Conservation (phyloP, 1,139 yeast species). For the Geotrichum histeridarum region DNA sequence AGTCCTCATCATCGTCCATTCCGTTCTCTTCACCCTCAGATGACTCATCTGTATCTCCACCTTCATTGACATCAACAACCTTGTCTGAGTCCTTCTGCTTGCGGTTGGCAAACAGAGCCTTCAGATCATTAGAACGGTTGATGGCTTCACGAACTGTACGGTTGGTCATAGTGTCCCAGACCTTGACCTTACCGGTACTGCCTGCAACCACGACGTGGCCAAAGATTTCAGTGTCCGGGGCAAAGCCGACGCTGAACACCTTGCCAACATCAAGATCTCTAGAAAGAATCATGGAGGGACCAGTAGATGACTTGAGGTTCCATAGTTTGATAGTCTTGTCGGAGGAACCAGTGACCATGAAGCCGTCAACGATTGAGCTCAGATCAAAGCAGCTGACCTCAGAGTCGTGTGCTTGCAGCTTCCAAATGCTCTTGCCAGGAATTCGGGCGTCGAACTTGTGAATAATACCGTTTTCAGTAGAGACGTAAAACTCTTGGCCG, state of each 20-base stretch:
- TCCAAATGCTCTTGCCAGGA: constrained; percentile 74
- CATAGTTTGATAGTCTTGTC: constrained; percentile 84
- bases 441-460: constrained; percentile 82
- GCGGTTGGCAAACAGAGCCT: constrained; percentile 51
- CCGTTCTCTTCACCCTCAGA: constrained; percentile 49
- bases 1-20: constrained; percentile 30
- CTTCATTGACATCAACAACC: constrained; percentile 57
- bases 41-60: constrained; percentile 54
- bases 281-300: constrained; percentile 85
- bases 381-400: constrained; percentile 81
- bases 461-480: constrained; percentile 87
- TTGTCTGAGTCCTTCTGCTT: constrained; percentile 45
- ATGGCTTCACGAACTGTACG: constrained; percentile 69
- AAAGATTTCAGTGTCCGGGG: constrained; percentile 81
- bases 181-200: constrained; percentile 71
- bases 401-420: constrained; percentile 93
- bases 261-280: constrained; percentile 95
- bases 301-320: constrained; percentile 46
- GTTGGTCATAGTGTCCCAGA: constrained; percentile 90
- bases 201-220: constrained; percentile 89
- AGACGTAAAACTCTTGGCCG: constrained; percentile 71
- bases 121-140: constrained; percentile 49
- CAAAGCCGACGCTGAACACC: constrained; percentile 76
- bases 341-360: constrained; percentile 82
- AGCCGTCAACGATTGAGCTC: constrained; percentile 62